Percentiles rank a stretch among this genome's conserved stretches.
These are phyloP conservation scores for Tarenaya hassleriana DNA, from an alignment of 345 rosid genomes.

Conservation along the genomic window DNA sequence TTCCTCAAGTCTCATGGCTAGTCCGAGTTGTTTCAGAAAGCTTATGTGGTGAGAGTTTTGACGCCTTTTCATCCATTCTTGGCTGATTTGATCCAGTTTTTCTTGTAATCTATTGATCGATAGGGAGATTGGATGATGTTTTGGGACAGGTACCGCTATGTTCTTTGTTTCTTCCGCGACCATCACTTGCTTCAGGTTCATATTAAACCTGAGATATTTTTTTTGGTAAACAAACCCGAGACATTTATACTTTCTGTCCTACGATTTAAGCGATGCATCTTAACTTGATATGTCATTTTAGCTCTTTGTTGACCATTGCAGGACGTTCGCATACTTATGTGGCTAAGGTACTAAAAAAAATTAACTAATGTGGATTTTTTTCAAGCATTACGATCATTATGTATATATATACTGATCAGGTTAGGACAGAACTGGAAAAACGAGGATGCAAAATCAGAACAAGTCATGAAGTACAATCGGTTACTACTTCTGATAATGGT, in stretches of 20 bases:
- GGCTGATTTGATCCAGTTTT: constrained; percentile 2
- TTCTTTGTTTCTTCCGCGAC: constrained; percentile 77
- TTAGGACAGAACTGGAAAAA: constrained; percentile 52
- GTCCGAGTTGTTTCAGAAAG: constrained; percentile 73
- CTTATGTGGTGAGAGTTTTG: constrained; percentile 60
- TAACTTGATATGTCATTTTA: constrained; percentile 24
- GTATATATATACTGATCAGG: constrained; percentile 44
- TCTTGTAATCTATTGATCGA: constrained; percentile 50
- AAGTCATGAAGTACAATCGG: constrained; percentile 43
- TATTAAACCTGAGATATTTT: too few relatives aligned
- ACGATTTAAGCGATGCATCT: not conserved
- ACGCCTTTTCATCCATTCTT: constrained; percentile 3
- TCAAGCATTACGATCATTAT: not conserved
- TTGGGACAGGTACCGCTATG: constrained; percentile 62
- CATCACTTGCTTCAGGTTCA: constrained; percentile 86
- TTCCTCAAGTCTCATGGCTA: constrained; percentile 59
- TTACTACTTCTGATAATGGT: constrained; percentile 34
- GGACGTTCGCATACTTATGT: constrained; percentile 64
- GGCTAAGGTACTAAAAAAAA: constrained; percentile 60
- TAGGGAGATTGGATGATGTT: constrained; percentile 77
- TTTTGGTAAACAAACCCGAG: too few relatives aligned
- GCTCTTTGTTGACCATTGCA: constrained; percentile 73
- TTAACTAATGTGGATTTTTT: not conserved
- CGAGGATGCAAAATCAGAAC: constrained; percentile 66
- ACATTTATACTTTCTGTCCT: not conserved